These are phyloP conservation scores for Eimeria maxima DNA, from an alignment of 169 alveolate genomes.

Conservation along the genomic window DNA sequence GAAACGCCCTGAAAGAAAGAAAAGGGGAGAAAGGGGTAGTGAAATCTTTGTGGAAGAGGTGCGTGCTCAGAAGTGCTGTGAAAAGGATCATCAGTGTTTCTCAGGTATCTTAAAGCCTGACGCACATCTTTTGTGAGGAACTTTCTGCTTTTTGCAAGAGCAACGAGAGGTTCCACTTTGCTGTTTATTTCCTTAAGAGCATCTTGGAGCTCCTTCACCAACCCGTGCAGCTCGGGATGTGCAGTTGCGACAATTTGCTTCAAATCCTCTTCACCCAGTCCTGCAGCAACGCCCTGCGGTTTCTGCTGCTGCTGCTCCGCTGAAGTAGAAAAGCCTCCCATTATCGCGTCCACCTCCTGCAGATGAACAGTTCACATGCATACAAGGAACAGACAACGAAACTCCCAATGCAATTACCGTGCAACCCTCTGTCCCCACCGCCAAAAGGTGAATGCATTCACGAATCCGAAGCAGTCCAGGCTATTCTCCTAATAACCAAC, in stretches of 20 bases:
- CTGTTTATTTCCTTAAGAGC: conserved; percentile 83
- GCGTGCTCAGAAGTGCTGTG: background rate
- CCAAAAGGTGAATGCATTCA: background rate
- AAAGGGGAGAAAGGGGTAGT: background rate
- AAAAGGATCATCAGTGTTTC: background rate
- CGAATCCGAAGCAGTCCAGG: background rate
- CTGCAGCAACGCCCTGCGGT: conserved; percentile 14
- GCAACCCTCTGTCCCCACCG: background rate
- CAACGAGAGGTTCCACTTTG: conserved; percentile 83
- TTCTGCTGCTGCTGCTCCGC: conserved; percentile 57
- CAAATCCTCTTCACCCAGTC: conserved; percentile 38
- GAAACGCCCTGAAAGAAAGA: conserved; percentile 86
- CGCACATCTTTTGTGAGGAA: conserved; percentile 86
- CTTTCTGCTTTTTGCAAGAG: conserved; percentile 80
- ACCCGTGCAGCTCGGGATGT: conserved; percentile 85
- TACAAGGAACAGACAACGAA: too few relatives aligned
- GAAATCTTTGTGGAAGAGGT: background rate
- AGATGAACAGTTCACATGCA: background rate
- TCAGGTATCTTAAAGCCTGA: background rate
- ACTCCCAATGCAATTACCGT: background rate
- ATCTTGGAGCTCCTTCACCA: conserved; percentile 85
- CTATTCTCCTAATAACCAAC: background rate
- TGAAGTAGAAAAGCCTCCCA: conserved; percentile 35
- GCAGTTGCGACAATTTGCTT: conserved; percentile 73
- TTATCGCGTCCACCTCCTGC: conserved; percentile 72